These are phyloP conservation scores for Raphanus hybrid DNA, from an alignment of 441 rosid species.

Conservation along the genomic window DNA sequence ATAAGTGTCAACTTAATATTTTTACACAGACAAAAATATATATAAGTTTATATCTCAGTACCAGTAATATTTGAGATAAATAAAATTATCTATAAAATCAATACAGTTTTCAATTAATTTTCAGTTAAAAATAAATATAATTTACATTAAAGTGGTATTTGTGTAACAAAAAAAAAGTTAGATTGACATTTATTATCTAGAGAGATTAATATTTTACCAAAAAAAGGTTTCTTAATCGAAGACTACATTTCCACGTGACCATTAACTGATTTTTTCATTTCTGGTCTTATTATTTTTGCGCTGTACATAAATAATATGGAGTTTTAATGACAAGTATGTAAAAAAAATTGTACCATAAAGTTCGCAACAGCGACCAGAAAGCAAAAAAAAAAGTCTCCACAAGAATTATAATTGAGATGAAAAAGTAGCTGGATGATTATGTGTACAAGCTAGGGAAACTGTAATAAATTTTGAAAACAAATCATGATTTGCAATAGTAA, in stretches of 20 bases:
- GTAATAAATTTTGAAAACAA: neutral
- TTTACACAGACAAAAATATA: no score
- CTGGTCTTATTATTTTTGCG: neutral
- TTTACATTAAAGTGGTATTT: no score
- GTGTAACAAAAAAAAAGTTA: no score
- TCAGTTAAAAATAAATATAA: no score
- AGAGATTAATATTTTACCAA: no score
- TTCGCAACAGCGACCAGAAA: slow-evolving; percentile 27
- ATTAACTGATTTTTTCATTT: neutral
- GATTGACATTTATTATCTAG: no score
- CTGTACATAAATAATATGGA: neutral
- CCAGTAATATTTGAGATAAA: no score
- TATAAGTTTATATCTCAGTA: no score
- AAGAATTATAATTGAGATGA: neutral
- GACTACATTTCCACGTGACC: slow-evolving; percentile 22
- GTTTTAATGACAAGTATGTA: neutral
- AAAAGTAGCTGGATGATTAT: no score
- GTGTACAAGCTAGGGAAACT: neutral
- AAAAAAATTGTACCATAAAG: slow-evolving; percentile 9
- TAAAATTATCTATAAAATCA: no score
- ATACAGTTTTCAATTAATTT: no score
- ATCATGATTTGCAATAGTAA: neutral
- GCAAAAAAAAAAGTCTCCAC: neutral
- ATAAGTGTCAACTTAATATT: no score
- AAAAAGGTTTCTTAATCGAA: neutral